Percentiles rank a stretch among this genome's conserved stretches.
These are phyloP conservation scores for Exophiala sideris DNA, from an alignment of 2,329 filamentous ascomycete species.

Conservation along the genomic window DNA sequence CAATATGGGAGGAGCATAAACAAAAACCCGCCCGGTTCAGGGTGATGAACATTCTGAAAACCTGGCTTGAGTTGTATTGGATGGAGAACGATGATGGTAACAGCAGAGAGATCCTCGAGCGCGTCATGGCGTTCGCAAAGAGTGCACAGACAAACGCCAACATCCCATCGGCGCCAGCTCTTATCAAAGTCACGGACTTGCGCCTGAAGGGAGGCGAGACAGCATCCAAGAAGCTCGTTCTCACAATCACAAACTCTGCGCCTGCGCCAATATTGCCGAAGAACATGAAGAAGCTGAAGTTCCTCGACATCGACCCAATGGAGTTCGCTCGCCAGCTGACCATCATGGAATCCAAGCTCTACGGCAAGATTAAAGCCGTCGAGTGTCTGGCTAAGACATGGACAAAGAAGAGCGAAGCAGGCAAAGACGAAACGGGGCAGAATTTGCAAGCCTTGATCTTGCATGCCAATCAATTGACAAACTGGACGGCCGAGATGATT, in stretches of 20 bases:
- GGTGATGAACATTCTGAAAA: constrained; percentile 96
- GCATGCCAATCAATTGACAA: constrained; percentile 97
- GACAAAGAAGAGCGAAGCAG: constrained; percentile 83
- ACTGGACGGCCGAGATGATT: constrained; percentile 99
- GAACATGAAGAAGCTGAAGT: constrained; percentile 99
- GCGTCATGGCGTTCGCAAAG: constrained; percentile 85
- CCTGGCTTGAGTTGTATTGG: constrained; percentile 98
- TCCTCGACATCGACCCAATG: constrained; percentile 90
- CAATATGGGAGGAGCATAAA: constrained; percentile 87
- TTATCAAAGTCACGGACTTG: constrained; percentile 86
- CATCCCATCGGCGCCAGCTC: constrained; percentile 78
- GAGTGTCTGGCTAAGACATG: constrained; percentile 98
- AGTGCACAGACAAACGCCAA: constrained; percentile 91
- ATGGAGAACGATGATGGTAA: constrained; percentile 90
- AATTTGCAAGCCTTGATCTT: constrained; percentile 96
- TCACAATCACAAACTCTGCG: constrained; percentile 77
- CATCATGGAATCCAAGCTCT: constrained; percentile 91
- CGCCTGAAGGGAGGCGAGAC: constrained; percentile 83
- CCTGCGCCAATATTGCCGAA: constrained; percentile 91
- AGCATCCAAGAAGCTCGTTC: constrained; percentile 77
- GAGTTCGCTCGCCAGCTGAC: constrained; percentile 98
- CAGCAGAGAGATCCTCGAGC: constrained; percentile 77
- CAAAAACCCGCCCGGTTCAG: constrained; percentile 94
- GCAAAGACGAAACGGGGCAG: constrained; percentile 78
- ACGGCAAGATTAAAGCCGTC: constrained; percentile 91